Evolutionary conservation across 257 asterid genomes (phyloP), one percentile per base, ranked within the genome.

Genomic region (Lycium barbarum): DNA sequence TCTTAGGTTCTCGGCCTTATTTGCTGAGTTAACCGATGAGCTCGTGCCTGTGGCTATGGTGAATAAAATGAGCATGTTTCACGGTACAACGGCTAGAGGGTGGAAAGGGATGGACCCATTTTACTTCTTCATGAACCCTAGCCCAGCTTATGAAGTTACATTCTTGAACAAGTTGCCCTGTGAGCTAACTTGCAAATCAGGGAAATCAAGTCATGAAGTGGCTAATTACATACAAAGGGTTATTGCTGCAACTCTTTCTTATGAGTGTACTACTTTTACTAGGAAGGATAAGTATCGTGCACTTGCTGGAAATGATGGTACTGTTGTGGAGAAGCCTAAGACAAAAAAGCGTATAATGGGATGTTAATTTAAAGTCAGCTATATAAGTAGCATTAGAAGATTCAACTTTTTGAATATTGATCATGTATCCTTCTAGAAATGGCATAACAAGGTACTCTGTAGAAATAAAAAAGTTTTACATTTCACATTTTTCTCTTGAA

Each of bases 91-190:
- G 0, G 91, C 91, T 2, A 59, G 91, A 45, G 91, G 89, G 11
- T 87, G 91, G 89, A 89, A 89, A 87, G 89, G 89, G 80, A 87
- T 87, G 88, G 89, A 89, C 43, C 88, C 89, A 0, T 87, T 89
- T 74, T 89, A 83, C 36, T 89, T 85, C 65, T 87, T 89, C 70
- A 89, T 89, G 91, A 89, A 89, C 83, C 91, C 91, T 2, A 83
- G 87, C 59, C 91, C 91, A 0, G 86, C 84, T 0, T 89, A 87
- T 55, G 89, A 89, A 71, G 90, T 89, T 4, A 89, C 91, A 6
- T 89, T 89, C 55, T 76, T 89, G 74, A 80, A 85, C 11, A 89
- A 89, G 61, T 76, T 87, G 36, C 91, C 91, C 1, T 59, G 33
- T 54, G 83, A 87, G 71, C 40, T 89, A 35, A 89, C 91, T 0